Evolutionary conservation across 108 stramenopile species (phyloP).

Genomic region (Fistulifera solaris): DNA sequence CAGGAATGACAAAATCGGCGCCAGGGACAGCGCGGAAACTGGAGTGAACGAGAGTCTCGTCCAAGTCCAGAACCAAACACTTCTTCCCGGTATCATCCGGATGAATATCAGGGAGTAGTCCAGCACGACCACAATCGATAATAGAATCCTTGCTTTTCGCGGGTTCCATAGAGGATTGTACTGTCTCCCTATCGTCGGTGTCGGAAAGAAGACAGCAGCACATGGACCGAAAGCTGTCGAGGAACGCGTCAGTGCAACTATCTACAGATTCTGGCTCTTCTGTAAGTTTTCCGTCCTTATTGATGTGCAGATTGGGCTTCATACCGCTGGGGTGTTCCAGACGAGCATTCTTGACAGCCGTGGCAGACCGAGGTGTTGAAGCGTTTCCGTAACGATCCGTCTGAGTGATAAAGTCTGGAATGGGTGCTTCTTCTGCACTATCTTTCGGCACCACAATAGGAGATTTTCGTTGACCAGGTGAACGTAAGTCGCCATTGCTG

Average conservation of each 20-base stretch:
- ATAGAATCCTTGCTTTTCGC: not conserved
- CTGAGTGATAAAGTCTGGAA: slow-evolving; percentile 85
- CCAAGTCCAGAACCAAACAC: slow-evolving; percentile 94
- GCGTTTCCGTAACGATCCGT: slow-evolving; percentile 75
- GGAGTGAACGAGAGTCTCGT: slow-evolving; percentile 98
- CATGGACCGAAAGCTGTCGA: slow-evolving; percentile 76
- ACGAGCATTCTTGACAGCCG: slow-evolving; percentile 45
- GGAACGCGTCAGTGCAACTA: slow-evolving; percentile 53
- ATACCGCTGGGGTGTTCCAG: slow-evolving; percentile 42
- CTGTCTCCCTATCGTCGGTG: slow-evolving; percentile 6
- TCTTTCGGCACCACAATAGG: slow-evolving; percentile 25
- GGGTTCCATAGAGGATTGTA: not conserved
- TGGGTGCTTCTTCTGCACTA: slow-evolving; percentile 15
- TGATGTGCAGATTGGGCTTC: slow-evolving; percentile 44
- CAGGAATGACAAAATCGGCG: slow-evolving; percentile 97
- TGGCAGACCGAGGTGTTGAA: slow-evolving; percentile 56
- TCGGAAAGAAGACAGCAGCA: slow-evolving; percentile 77
- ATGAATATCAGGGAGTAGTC: slow-evolving; percentile 49
- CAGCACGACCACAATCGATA: slow-evolving; percentile 23
- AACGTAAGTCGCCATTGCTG: slow-evolving; percentile 54
- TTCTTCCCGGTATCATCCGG: slow-evolving; percentile 73
- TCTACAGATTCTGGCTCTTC: slow-evolving; percentile 33
- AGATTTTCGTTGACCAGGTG: slow-evolving; percentile 63
- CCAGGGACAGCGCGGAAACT: slow-evolving; percentile 91
- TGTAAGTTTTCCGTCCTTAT: slow-evolving; percentile 19